A percentile compares a stretch with the other conserved stretches of the same genome.
Conservation (phyloP, 305 asterid genomes). For the Fraxinus velutina region DNA sequence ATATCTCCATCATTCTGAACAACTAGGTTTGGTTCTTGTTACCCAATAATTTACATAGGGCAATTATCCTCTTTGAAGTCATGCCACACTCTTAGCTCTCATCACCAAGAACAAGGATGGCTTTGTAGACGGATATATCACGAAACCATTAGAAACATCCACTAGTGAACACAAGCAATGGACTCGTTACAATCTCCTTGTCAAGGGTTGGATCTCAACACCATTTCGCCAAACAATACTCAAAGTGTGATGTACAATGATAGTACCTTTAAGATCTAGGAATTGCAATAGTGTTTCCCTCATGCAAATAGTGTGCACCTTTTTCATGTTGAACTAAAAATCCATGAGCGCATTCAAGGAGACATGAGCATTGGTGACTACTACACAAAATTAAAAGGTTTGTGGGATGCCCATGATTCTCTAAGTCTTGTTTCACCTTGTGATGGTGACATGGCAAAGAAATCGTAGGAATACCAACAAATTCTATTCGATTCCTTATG, state of each 20-base stretch:
- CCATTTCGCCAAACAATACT: background rate
- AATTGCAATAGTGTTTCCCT: background rate
- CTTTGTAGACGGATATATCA: background rate
- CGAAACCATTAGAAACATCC: background rate
- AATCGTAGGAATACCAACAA: no score
- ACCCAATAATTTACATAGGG: background rate
- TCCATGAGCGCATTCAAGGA: no score
- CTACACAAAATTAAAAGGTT: no score
- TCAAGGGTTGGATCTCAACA: background rate
- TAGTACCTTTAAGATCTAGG: background rate
- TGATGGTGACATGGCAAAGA: no score
- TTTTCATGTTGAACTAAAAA: background rate
- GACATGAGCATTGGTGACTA: no score
- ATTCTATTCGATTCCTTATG: no score
- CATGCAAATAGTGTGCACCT: background rate
- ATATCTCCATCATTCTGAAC: background rate
- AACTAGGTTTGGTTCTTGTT: background rate
- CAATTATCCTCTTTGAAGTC: background rate
- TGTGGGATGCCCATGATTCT: no score
- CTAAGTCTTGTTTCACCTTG: no score
- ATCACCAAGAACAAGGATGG: background rate
- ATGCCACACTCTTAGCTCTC: background rate
- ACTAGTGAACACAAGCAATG: background rate
- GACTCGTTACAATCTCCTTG: background rate
- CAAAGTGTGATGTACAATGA: background rate